These are phyloP conservation scores for Coniochaeta sp. DNA, from an alignment of 2,329 filamentous ascomycete species.

Conservation along the genomic window DNA sequence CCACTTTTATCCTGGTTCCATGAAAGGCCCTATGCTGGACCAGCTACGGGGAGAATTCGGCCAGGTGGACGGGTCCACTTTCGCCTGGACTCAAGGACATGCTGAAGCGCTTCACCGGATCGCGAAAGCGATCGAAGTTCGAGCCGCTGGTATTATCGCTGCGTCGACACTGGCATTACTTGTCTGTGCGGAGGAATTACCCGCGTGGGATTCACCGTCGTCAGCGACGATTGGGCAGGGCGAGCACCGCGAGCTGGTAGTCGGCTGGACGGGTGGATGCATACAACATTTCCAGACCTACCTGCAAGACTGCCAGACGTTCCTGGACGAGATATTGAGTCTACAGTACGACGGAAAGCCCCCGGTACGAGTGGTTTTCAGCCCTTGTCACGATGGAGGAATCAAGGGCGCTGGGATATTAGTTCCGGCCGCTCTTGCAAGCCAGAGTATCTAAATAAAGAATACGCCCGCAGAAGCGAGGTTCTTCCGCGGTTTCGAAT, in stretches of 20 bases:
- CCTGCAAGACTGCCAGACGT: slow-evolving; percentile 13
- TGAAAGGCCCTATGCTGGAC: slow-evolving; percentile 29
- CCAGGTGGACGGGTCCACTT: slow-evolving; percentile 24
- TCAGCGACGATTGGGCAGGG: slow-evolving; percentile 7
- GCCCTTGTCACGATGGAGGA: slow-evolving; percentile 53
- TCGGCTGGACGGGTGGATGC: slow-evolving; percentile 74
- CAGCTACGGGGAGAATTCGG: slow-evolving; percentile 49
- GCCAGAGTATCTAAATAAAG: slow-evolving; percentile 8
- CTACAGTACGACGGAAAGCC: slow-evolving; percentile 25
- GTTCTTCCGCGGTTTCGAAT: background rate
- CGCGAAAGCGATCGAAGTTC: slow-evolving; percentile 60
- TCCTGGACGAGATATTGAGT: slow-evolving; percentile 46
- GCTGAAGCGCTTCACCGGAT: slow-evolving; percentile 57
- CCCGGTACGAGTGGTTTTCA: slow-evolving; percentile 37
- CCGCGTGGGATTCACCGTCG: slow-evolving; percentile 11
- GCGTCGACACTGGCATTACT: slow-evolving; percentile 66
- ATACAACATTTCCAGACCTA: slow-evolving; percentile 53
- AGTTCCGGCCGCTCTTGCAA: slow-evolving; percentile 37
- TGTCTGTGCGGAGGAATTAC: slow-evolving; percentile 60
- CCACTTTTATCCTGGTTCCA: slow-evolving; percentile 52
- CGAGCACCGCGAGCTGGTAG: slow-evolving; percentile 51
- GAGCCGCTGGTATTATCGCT: slow-evolving; percentile 68
- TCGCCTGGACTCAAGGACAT: slow-evolving; percentile 55
- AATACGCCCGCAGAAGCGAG: background rate
- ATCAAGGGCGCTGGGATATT: slow-evolving; percentile 56